Base-by-base conservation (phyloP, 192 early-diverging fungal genomes). In the Coemansia sp. region DNA sequence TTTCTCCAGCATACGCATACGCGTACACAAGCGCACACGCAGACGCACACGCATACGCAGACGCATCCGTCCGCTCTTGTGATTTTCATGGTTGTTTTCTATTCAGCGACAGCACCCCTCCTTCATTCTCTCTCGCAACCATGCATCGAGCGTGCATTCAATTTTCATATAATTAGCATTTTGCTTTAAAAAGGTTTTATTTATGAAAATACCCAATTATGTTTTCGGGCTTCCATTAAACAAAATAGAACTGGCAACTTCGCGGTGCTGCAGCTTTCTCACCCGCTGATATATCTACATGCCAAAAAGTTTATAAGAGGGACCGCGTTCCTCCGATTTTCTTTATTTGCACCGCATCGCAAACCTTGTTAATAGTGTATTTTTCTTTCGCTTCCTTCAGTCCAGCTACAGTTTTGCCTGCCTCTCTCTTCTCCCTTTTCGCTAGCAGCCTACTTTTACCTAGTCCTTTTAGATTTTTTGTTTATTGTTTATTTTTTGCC, bases 161-260 rank as follows among this genome's bases (percentile, higher is more conserved):
- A 52, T 61, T 58, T 64, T 75, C 73, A 70, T 75, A 70, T 70
- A 75, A 70, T 75, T 70, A 67, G 63, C 67, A 67, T 67, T 58
- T 54, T 60, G 62, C 67, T 55, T 74, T 74, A 60, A 64, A 63
- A 32, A 58, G 52, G 53, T 65, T 65, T 59, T 61, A 60, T 70
- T 70, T 70, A 64, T 65, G 58, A 71, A 60, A 53, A 53, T 53
- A 53, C 4, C 51, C 51, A 53, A 53, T 53, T 53, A 53, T 53
- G 58, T 35, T 60, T 53, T 65, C 58, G 47, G 25, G 36, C 56
- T 66, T 59, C 24, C 60, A 61, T 61, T 61, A 32, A 51, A 61
- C 23, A 58, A 53, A 53, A 53, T 53, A 53, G 20, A 53, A 30
- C n/a, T 9, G 27, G 51, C 51, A 28, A 53, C 51, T 53, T 53